phyloP scores from a whole-genome alignment of 306 rosid species.

The Albizia julibrissin region DNA sequence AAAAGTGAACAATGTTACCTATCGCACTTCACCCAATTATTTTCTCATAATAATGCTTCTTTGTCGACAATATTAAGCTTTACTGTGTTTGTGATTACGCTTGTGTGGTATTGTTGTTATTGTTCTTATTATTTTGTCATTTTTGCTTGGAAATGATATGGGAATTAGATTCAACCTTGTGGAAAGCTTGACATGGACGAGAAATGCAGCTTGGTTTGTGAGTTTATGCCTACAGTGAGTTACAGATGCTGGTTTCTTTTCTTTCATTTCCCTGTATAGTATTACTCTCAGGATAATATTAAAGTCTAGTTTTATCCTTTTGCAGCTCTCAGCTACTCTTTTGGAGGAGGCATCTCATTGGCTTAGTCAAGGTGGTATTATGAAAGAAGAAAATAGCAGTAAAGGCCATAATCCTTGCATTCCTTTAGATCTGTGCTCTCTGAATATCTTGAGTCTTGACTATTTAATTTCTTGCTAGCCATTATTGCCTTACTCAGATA shows the following conservation, averaged over 20 bases:
- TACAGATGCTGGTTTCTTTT: slow-evolving; percentile 4
- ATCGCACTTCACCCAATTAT: background rate
- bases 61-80: background rate
- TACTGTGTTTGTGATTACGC: background rate
- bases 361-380: slow-evolving; percentile 37
- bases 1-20: background rate
- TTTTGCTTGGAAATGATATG: background rate
- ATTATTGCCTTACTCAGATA: background rate
- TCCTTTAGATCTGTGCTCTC: background rate
- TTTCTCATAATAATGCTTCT: background rate
- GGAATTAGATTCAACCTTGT: slow-evolving; percentile 60
- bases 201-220: slow-evolving; percentile 61
- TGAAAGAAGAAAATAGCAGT: slow-evolving; percentile 31
- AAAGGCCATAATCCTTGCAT: background rate
- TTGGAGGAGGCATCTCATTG: slow-evolving; percentile 57
- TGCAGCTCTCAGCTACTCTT: slow-evolving; percentile 63
- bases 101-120: background rate
- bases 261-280: background rate
- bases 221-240: slow-evolving; percentile 55
- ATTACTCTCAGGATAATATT: background rate
- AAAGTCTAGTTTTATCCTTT: slow-evolving; percentile 13
- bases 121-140: background rate
- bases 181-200: slow-evolving; percentile 55
- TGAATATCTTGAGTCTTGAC: background rate
- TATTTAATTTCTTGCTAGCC: background rate